A percentile compares a stretch with the other conserved stretches of the same genome.
Evolutionary conservation across 2,329 filamentous ascomycete genomes (phyloP).

Genomic region (Monosporascus sp.): DNA sequence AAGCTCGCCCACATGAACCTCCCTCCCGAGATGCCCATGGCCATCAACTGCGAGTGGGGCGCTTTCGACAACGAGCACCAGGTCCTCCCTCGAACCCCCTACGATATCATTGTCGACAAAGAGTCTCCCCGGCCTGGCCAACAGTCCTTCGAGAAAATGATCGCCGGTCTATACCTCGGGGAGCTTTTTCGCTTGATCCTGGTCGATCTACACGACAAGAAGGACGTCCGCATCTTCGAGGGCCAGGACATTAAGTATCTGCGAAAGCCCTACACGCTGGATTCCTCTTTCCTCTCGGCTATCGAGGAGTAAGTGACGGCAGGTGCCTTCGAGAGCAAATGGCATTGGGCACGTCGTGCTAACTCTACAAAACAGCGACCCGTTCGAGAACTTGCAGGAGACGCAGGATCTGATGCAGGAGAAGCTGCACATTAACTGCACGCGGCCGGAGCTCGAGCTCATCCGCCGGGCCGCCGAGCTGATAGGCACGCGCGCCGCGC

Average conservation of each 20-base stretch:
- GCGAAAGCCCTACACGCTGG: conserved; percentile 80
- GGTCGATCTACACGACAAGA: conserved; percentile 77
- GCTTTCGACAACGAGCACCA: conserved; percentile 93
- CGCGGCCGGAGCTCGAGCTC: conserved; percentile 77
- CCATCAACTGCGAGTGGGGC: conserved; percentile 97
- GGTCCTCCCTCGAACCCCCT: conserved; percentile 78
- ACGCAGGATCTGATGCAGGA: conserved; percentile 76
- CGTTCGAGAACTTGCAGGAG: conserved; percentile 90
- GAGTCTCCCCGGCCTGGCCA: conserved; percentile 89
- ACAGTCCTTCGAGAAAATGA: conserved; percentile 97
- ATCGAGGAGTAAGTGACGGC: conserved; percentile 69
- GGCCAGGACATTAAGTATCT: conserved; percentile 75
- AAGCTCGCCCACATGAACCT: conserved; percentile 92
- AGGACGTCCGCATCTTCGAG: conserved; percentile 70
- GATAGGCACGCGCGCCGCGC: conserved; percentile 89
- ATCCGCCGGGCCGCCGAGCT: conserved; percentile 85
- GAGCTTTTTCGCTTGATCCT: conserved; percentile 90
- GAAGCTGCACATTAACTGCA: conserved; percentile 66
- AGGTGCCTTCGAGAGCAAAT: too few relatives aligned
- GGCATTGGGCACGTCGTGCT: conserved; percentile 7
- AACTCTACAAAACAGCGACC: conserved; percentile 54
- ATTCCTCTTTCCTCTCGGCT: conserved; percentile 86
- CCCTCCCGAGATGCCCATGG: conserved; percentile 76
- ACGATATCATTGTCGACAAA: conserved; percentile 82
- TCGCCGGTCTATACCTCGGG: conserved; percentile 87